Evolutionary conservation across 1,139 yeast genomes (phyloP).

Genomic region (Saccharomycopsis hybrid): DNA sequence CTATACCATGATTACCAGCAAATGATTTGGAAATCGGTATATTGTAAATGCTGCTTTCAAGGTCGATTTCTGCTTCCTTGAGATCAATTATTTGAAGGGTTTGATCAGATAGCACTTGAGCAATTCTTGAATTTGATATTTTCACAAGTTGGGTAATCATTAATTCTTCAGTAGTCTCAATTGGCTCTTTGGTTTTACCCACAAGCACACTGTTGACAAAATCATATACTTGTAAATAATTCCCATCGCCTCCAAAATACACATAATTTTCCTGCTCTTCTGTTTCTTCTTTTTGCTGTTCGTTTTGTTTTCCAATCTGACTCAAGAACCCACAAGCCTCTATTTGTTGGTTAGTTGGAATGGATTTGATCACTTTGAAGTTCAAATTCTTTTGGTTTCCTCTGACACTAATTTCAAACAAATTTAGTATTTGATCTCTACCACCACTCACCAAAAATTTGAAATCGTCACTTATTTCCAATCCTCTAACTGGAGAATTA

Average conservation of each 20-base stretch:
- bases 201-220: slow-evolving; percentile 29
- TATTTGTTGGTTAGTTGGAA: slow-evolving; percentile 72
- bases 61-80: slow-evolving; percentile 26
- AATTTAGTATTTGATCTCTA: slow-evolving; percentile 71
- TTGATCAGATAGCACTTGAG: slow-evolving; percentile 71
- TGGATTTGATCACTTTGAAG: slow-evolving; percentile 54
- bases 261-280: slow-evolving; percentile 4
- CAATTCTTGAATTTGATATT: slow-evolving; percentile 26
- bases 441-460: slow-evolving; percentile 71
- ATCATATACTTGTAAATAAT: slow-evolving; percentile 19
- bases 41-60: slow-evolving; percentile 20
- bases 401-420: slow-evolving; percentile 49
- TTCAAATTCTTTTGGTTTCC: background rate
- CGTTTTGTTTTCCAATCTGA: slow-evolving; percentile 21
- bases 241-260: slow-evolving; percentile 54
- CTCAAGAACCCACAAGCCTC: slow-evolving; percentile 69
- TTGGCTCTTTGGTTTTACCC: slow-evolving; percentile 44
- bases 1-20: slow-evolving; percentile 94
- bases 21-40: slow-evolving; percentile 47
- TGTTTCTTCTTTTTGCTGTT: slow-evolving; percentile 25
- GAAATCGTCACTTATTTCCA: slow-evolving; percentile 54
- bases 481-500: slow-evolving; percentile 78
- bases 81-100: slow-evolving; percentile 55
- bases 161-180: slow-evolving; percentile 60
- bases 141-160: slow-evolving; percentile 40